phyloP scores from a whole-genome alignment of 1,284 basidiomycete genomes.

The Austroboletus novae-zelandiae region DNA sequence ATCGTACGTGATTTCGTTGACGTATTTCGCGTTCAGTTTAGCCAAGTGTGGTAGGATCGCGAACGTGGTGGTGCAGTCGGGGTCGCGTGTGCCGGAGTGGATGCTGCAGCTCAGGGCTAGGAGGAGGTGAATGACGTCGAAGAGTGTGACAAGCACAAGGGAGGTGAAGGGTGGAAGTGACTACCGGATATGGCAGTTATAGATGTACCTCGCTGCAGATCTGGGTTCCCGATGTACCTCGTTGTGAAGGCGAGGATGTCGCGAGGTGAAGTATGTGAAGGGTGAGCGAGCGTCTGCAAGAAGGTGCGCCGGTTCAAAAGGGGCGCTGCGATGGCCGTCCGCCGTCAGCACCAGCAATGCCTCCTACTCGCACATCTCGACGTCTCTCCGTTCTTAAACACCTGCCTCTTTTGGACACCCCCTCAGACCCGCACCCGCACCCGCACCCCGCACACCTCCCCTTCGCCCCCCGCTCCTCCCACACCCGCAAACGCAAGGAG shows the following conservation, averaged over 20 bases:
- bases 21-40: constrained; percentile 8
- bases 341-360: too few species aligned
- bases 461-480: constrained; percentile 34
- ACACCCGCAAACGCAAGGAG: constrained; percentile 40
- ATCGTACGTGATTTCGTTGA: constrained; percentile 53
- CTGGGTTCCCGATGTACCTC: constrained; percentile 22
- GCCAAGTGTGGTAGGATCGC: constrained; percentile 64
- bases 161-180: background rate
- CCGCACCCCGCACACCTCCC: constrained; percentile 29
- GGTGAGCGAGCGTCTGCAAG: constrained; percentile 21
- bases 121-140: too few species aligned
- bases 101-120: constrained; percentile 80
- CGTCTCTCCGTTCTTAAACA: constrained; percentile 27
- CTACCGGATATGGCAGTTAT: background rate
- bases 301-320: constrained; percentile 33
- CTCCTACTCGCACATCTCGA: too few species aligned
- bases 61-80: constrained; percentile 90
- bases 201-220: constrained; percentile 25
- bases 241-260: constrained; percentile 29
- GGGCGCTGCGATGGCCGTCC: background rate
- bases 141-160: background rate
- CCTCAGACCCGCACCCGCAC: constrained; percentile 13
- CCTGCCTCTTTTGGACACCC: constrained; percentile 30
- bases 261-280: constrained; percentile 39
- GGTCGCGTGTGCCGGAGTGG: constrained; percentile 88